phyloP scores from a whole-genome alignment of 495 filamentous ascomycete genomes.

The Neurospora pannonica region DNA sequence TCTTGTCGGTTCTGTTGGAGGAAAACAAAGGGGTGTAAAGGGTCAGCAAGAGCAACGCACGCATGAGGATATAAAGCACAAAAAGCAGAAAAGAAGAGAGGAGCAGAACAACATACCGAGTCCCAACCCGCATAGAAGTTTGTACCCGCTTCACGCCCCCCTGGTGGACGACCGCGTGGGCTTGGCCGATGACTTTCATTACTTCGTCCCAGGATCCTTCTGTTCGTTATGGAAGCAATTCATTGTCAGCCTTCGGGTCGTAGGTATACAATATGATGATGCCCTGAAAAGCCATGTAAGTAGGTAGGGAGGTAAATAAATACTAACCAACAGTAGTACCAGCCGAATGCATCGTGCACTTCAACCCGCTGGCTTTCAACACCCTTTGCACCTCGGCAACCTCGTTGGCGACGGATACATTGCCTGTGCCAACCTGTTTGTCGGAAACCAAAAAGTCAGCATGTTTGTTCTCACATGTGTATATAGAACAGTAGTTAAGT shows the following conservation, averaged over 20 bases:
- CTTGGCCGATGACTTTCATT: slow-evolving; percentile 81
- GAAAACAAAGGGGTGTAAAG: neutral
- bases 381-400: slow-evolving; percentile 86
- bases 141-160: slow-evolving; percentile 77
- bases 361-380: slow-evolving; percentile 66
- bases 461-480: neutral
- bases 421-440: slow-evolving; percentile 65
- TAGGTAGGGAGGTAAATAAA: too few species aligned
- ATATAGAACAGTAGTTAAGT: neutral
- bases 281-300: too few species aligned
- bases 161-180: slow-evolving; percentile 74
- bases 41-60: neutral
- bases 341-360: slow-evolving; percentile 81
- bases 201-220: slow-evolving; percentile 90
- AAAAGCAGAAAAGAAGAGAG: neutral
- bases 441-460: neutral
- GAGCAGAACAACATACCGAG: slow-evolving; percentile 47
- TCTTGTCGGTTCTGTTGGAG: slow-evolving; percentile 35
- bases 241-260: too few species aligned
- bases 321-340: slow-evolving; percentile 93
- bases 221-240: too few species aligned
- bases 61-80: neutral
- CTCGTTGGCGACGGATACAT: slow-evolving; percentile 74
- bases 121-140: slow-evolving; percentile 78
- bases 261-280: too few species aligned